Base-by-base conservation (phyloP, 768 basidiomycete genomes). In the Kwoniella bestiolae region DNA sequence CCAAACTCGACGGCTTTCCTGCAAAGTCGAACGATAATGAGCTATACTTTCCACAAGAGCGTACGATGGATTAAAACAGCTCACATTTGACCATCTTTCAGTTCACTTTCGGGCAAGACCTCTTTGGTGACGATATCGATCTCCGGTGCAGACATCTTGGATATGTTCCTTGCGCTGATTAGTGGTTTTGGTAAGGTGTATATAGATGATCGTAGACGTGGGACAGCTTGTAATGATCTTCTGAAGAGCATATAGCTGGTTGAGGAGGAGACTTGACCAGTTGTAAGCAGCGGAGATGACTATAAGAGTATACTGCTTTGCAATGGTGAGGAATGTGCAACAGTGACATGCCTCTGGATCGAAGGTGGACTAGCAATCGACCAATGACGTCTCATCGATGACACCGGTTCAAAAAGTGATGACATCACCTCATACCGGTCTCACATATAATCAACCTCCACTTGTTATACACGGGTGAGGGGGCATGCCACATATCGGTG, bases 1-100 rank as follows among this genome's bases (percentile, higher is more conserved):
- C 86, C 89, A 74, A 94, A 93, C 5, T 84, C 83, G 38, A 94
- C 89, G 75, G 92, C 86, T 80, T 92, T 93, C 90, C 91, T 92
- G n/a, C n/a, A n/a, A n/a, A 75, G 45, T 9, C 21, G 8, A 16
- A 21, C 23, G 26, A 31, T 18, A 5, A 44, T 46, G 29, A 56
- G 41, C 38, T 50, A 21, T 23, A 38, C 35, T 28, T 34, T 12
- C 9, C 25, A n/a, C 8, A 14, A 3, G 31, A 49, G 26, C 11
- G 45, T 41, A 49, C 38, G 25, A 49, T 49, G 34, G 32, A 29
- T 8, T 8, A 41, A 2, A 3, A 26, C 5, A 5, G 78, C 84
- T 58, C 55, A 87, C 88, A 89, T 87, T 77, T 89, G 85, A 32
- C 89, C 89, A 83, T 90, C 87, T 68, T 85, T 77, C 60, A 90